These are phyloP conservation scores for Evernia prunastri DNA, from an alignment of 495 filamentous ascomycete genomes.

Conservation along the genomic window DNA sequence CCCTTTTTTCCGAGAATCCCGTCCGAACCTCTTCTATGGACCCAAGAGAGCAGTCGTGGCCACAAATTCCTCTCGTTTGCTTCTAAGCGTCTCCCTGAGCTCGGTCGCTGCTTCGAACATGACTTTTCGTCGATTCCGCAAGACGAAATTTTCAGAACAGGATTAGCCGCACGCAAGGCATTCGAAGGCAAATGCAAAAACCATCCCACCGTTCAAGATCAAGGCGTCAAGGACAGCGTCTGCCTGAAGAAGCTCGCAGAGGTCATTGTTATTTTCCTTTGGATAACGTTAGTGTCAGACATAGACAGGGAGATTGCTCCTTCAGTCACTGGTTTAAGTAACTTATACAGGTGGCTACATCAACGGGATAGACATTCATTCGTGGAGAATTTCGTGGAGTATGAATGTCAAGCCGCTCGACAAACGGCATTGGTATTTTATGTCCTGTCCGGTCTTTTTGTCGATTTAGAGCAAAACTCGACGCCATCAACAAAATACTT, in stretches of 20 bases:
- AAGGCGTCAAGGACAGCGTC: background rate
- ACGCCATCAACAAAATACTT: background rate
- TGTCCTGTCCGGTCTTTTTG: slow-evolving; percentile 1
- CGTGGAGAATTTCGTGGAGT: background rate
- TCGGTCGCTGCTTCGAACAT: background rate
- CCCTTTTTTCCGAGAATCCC: background rate
- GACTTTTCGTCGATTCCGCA: background rate
- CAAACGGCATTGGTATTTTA: slow-evolving; percentile 7
- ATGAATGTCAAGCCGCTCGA: background rate
- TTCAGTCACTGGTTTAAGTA: slow-evolving; percentile 5
- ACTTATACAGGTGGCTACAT: background rate
- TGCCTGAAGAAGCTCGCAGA: background rate
- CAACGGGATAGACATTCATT: background rate
- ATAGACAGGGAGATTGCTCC: slow-evolving; percentile 8
- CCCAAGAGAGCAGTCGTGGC: background rate
- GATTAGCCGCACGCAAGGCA: background rate
- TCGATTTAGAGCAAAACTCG: background rate
- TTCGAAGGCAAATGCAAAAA: background rate
- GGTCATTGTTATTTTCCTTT: slow-evolving; percentile 6
- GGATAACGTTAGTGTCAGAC: slow-evolving; percentile 4
- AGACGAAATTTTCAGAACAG: background rate
- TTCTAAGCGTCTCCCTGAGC: slow-evolving; percentile 6
- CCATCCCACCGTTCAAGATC: background rate
- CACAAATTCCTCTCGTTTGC: slow-evolving; percentile 4
- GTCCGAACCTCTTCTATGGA: slow-evolving; percentile 5